Base-by-base conservation (phyloP, 208 protist genomes). In the Wallacemonas sp. region DNA sequence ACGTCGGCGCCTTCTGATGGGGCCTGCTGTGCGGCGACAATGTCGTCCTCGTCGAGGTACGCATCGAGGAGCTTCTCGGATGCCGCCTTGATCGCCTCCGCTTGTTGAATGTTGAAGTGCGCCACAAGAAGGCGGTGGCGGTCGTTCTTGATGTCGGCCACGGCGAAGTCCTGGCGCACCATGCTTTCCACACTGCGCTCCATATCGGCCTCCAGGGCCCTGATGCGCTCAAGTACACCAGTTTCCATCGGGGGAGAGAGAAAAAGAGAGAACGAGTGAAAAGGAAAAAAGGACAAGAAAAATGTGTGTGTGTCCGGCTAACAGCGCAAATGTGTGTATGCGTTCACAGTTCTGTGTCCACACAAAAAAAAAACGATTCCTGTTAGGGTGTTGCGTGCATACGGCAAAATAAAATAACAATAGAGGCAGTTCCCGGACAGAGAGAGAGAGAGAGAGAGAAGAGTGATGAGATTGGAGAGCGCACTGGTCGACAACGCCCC, bases 11-110 rank as follows among this genome's bases (percentile, higher is more conserved):
- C 81, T 11, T 92, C 79, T 0, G 75, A 57, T 5, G 82, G 79
- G 1, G 84, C 84, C 20, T 85, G 72, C 45, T 84, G 82, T 0
- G 65, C 83, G 8, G 78, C 62, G 11, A 87, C 73, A 65, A 96
- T 91, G 18, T 96, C 91, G 36, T 96, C 87, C 49, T 94, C 86
- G 61, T 96, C 91, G 18, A 96, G 65, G 57, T 96, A 96, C 2
- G 73, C 65, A 49, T 96, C 91, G 7, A 93, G 74, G 54, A 96
- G 71, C 65, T 96, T 92, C 29, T 94, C 86, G 1, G 84, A 71
- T 22, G 77, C 81, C 4, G 42, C 54, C n/a, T 63, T 46, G 42
- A 93, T 82, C 11, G 79, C 36, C 29, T 77, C 71, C 0, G 76
- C 71, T 67, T 94, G 77, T 57, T 83, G 75, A 16, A 90, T 20